These are phyloP conservation scores for Podospora didyma DNA, from an alignment of 495 filamentous ascomycete species.

Conservation along the genomic window DNA sequence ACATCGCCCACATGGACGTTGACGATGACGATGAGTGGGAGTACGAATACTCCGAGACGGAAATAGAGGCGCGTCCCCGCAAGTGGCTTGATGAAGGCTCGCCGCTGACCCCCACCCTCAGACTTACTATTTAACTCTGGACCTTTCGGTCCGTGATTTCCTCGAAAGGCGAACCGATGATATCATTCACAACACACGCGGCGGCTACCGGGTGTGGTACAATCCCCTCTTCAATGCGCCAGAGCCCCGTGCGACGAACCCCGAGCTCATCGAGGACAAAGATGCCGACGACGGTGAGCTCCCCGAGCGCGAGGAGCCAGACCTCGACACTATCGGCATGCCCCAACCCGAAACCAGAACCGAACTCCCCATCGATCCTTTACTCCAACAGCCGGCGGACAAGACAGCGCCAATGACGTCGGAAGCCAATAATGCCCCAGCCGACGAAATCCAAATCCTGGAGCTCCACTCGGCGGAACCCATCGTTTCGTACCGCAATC, in stretches of 20 bases:
- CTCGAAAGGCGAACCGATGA: constrained; percentile 30
- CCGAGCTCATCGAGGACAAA: constrained; percentile 23
- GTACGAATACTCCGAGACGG: constrained; percentile 54
- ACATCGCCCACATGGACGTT: background rate
- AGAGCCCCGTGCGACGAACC: constrained; percentile 14
- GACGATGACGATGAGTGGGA: constrained; percentile 53
- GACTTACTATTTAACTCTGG: constrained; percentile 55
- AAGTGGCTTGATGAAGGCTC: background rate
- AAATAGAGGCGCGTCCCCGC: constrained; percentile 41
- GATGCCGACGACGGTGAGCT: constrained; percentile 27
- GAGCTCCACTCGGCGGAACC: constrained; percentile 71
- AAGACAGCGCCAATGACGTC: background rate
- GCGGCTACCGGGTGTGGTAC: constrained; percentile 33
- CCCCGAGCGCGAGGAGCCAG: constrained; percentile 25
- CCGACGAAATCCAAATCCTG: constrained; percentile 65
- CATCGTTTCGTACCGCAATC: constrained; percentile 68
- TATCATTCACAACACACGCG: constrained; percentile 24
- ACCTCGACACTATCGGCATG: constrained; percentile 21
- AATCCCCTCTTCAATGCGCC: constrained; percentile 29
- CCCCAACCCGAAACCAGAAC: constrained; percentile 4
- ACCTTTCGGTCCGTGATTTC: constrained; percentile 49
- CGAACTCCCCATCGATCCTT: constrained; percentile 16
- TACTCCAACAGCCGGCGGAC: constrained; percentile 5
- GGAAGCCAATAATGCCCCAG: constrained; percentile 1
- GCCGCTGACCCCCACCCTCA: constrained; percentile 16